phyloP scores from a whole-genome alignment of 371 early-diverging fungal species.

The Apophysomyces variabilis region DNA sequence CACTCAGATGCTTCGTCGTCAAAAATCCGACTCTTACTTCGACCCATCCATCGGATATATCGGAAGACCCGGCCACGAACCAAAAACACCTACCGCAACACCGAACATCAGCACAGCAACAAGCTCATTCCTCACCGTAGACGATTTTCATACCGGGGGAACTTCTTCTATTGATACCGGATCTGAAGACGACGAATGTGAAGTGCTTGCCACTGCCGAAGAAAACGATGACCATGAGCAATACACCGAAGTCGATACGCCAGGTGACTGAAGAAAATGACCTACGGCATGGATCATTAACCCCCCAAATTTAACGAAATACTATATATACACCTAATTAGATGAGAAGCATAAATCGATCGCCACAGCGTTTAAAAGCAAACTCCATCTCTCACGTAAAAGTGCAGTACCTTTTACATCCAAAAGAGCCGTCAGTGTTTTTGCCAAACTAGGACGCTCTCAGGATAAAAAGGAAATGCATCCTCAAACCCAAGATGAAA shows the following conservation, averaged over 20 bases:
- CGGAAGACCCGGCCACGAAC: constrained; percentile 21
- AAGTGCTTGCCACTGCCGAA: not conserved
- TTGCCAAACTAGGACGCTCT: constrained; percentile 11
- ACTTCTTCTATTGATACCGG: constrained; percentile 6
- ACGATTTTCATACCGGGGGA: not conserved
- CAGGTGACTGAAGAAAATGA: not conserved
- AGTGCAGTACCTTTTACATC: constrained; percentile 12
- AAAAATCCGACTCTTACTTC: constrained; percentile 20
- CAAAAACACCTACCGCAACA: constrained; percentile 9
- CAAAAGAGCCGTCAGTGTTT: constrained; percentile 19
- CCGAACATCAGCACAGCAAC: constrained; percentile 10
- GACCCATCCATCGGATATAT: constrained; percentile 1
- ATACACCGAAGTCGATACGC: not conserved
- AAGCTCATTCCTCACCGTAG: constrained; percentile 1
- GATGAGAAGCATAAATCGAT: not conserved
- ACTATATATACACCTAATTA: not conserved
- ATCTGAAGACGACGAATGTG: constrained; percentile 6
- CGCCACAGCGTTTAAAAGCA: constrained; percentile 16
- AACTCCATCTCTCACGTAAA: constrained; percentile 12
- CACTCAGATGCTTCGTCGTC: constrained; percentile 18
- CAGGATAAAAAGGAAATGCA: not conserved
- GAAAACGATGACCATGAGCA: constrained; percentile 1
- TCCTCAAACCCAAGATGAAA: constrained; percentile 21
- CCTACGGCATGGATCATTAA: not conserved
- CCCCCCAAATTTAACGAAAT: too few species aligned